Evolutionary conservation across 2,329 filamentous ascomycete genomes (phyloP), one percentile per base, ranked within the genome.

Genomic region (Sphaerulina musiva): DNA sequence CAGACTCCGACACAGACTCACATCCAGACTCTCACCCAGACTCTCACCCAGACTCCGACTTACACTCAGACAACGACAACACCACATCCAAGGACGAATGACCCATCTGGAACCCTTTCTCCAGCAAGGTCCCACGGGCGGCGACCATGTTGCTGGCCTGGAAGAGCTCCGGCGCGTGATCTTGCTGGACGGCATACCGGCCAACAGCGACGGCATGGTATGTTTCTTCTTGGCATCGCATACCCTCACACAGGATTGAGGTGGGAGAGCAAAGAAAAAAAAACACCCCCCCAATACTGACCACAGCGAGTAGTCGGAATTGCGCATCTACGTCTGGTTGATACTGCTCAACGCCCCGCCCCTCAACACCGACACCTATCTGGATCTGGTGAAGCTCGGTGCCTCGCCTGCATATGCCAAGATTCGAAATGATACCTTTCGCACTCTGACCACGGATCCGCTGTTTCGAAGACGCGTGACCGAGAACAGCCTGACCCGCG

Each of bases 361-460:
- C 42, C 77, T 96, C 59, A 80, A 85, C 43, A 95, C 93, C 55
- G 88, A 95, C 65, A 80, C 86, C 57, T 98, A 98, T 70, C 86
- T 97, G 60, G 80, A 82, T 54, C 85, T 97, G 43, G 86, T 98
- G 61, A 90, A 95, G 68, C 89, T 93, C 59, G 92, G 93, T 59
- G 87, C 92, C 23, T 97, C 92, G 2, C 91, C 92, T 0, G 91
- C 90, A 44, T 95, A 98, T 74, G 84, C 89, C 66, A 98, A 98
- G 75, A 98, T 98, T 68, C 88, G 91, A 69, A 96, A 98, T 73
- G 93, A 98, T 71, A 96, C 93, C 40, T 97, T 97, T 71, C 89
- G 93, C 64, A 98, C 93, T 0, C 78, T 98, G 51, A 93, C 93
- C 32, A 96, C 92, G 48, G 93, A 98, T 67, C 91, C 92, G n/a